Percentiles rank a stretch among this genome's conserved stretches.
Conservation (phyloP, 1,284 basidiomycete genomes). For the Porogramme epimiltina region DNA sequence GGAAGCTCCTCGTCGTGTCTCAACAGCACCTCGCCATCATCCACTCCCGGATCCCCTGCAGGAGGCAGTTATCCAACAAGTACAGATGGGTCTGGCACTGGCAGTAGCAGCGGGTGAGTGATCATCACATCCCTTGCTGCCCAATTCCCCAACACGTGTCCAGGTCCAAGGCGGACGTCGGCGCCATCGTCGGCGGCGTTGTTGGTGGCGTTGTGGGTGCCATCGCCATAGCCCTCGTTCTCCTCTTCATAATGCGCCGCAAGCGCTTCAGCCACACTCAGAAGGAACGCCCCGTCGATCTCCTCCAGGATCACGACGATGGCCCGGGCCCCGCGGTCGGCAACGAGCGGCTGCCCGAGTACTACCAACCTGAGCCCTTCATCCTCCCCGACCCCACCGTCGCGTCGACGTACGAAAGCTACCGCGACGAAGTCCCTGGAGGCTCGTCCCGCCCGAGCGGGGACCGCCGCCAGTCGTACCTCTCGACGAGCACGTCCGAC, state of each 20-base stretch:
- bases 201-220: conserved; percentile 61
- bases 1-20: conserved; percentile 57
- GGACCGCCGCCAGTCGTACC: conserved; percentile 25
- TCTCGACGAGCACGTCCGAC: conserved; percentile 26
- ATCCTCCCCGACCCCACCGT: conserved; percentile 62
- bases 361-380: conserved; percentile 75
- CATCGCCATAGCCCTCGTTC: conserved; percentile 42
- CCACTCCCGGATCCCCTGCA: conserved; percentile 74
- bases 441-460: conserved; percentile 20
- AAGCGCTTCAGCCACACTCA: conserved; percentile 37
- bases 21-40: conserved; percentile 62
- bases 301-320: conserved; percentile 64
- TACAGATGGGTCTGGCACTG: conserved; percentile 31
- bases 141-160: not conserved
- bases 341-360: conserved; percentile 53
- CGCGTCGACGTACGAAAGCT: conserved; percentile 32
- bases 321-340: conserved; percentile 31
- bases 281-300: conserved; percentile 62
- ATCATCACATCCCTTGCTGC: not conserved
- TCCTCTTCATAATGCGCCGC: conserved; percentile 56
- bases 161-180: conserved; percentile 44
- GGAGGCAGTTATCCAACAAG: conserved; percentile 72
- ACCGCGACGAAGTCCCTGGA: conserved; percentile 10
- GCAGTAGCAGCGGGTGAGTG: conserved; percentile 14
- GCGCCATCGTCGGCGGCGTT: conserved; percentile 71